Conservation (phyloP, 2,329 filamentous ascomycete species). For the Alternaria postmessia region DNA sequence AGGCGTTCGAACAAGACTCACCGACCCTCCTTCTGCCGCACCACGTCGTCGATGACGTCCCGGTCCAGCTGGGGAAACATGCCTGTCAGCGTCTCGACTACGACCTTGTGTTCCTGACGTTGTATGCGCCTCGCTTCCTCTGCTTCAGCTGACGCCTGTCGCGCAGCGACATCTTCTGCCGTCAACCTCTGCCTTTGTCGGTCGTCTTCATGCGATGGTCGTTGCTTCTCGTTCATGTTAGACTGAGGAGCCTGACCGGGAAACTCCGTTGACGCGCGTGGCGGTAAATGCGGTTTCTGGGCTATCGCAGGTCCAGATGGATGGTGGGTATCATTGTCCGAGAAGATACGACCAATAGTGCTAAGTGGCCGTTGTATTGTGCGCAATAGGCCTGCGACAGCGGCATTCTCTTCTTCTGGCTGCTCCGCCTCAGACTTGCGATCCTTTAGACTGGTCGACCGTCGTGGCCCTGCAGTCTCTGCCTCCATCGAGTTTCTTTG, state of each 20-base stretch:
- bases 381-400: slow-evolving; percentile 83
- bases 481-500: slow-evolving; percentile 67
- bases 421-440: slow-evolving; percentile 39
- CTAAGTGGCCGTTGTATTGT: slow-evolving; percentile 91
- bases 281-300: slow-evolving; percentile 58
- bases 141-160: slow-evolving; percentile 88
- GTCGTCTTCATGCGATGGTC: slow-evolving; percentile 39
- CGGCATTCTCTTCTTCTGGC: slow-evolving; percentile 74
- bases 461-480: slow-evolving; percentile 65
- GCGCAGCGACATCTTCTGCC: slow-evolving; percentile 86
- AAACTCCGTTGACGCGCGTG: slow-evolving; percentile 51
- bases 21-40: slow-evolving; percentile 93
- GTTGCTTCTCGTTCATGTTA: slow-evolving; percentile 21
- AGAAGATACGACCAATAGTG: slow-evolving; percentile 94
- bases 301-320: slow-evolving; percentile 52
- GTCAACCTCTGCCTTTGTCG: slow-evolving; percentile 57
- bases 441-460: slow-evolving; percentile 62
- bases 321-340: slow-evolving; percentile 64
- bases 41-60: slow-evolving; percentile 96
- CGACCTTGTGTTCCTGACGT: slow-evolving; percentile 82
- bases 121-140: slow-evolving; percentile 87
- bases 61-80: slow-evolving; percentile 97
- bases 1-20: slow-evolving; percentile 58
- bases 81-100: slow-evolving; percentile 90
- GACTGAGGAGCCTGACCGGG: slow-evolving; percentile 9